phyloP scores from a whole-genome alignment of 2,329 filamentous ascomycete species.

The Fusarium avenaceum region DNA sequence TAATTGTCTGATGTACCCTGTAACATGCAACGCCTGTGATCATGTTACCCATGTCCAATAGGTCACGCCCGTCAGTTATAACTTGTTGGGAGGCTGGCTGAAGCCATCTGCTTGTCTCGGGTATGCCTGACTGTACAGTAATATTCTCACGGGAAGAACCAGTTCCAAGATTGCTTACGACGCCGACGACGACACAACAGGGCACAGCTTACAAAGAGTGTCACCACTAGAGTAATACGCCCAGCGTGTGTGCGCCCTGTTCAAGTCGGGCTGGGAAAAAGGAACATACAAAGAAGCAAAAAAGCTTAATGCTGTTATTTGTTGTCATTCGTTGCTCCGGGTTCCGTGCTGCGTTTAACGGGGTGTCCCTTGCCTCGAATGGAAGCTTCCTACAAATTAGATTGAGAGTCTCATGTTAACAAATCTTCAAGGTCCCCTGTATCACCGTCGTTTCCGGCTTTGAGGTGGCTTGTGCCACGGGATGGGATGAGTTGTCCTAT shows the following conservation, averaged over 20 bases:
- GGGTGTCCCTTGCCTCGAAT: slow-evolving; percentile 34
- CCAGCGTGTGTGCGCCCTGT: slow-evolving; percentile 4
- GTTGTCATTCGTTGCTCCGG: slow-evolving; percentile 32
- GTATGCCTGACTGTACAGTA: slow-evolving; percentile 22
- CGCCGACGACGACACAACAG: slow-evolving; percentile 2
- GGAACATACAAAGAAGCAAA: slow-evolving; percentile 12
- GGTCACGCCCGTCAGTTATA: not conserved
- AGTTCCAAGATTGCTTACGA: slow-evolving; percentile 34
- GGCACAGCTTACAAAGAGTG: slow-evolving; percentile 25
- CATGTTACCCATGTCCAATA: slow-evolving; percentile 14
- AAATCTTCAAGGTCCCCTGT: slow-evolving; percentile 9
- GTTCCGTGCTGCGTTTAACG: slow-evolving; percentile 12
- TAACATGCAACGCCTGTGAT: slow-evolving; percentile 18
- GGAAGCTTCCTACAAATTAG: slow-evolving; percentile 16
- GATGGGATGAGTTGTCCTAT: slow-evolving; percentile 36
- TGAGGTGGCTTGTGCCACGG: slow-evolving; percentile 29
- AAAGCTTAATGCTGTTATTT: slow-evolving; percentile 27
- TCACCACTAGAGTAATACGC: slow-evolving; percentile 13
- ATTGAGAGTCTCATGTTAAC: slow-evolving; percentile 32
- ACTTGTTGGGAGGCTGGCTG: slow-evolving; percentile 24
- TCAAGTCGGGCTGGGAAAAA: slow-evolving; percentile 14
- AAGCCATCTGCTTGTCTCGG: slow-evolving; percentile 45
- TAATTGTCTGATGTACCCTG: slow-evolving; percentile 7
- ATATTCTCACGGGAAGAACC: slow-evolving; percentile 27
- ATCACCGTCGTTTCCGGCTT: slow-evolving; percentile 16